Conservation (phyloP, 192 early-diverging fungal genomes). For the Coemansia sp. region DNA sequence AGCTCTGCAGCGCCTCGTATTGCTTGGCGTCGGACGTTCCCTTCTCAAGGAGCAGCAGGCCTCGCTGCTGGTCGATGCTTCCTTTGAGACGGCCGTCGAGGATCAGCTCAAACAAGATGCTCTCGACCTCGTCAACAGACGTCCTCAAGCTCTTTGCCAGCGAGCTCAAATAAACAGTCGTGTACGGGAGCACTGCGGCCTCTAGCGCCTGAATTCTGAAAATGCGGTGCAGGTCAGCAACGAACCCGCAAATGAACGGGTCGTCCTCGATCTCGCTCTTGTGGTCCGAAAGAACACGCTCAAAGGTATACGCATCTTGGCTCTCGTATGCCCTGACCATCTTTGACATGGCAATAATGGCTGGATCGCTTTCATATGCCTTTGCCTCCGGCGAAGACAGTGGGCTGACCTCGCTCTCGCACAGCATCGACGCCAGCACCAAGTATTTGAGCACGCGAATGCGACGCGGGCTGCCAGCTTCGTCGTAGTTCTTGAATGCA, state of each 20-base stretch:
- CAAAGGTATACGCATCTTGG: constrained; percentile 85
- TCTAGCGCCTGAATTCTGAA: constrained; percentile 91
- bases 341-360: constrained; percentile 92
- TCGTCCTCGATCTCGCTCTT: constrained; percentile 80
- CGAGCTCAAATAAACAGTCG: constrained; percentile 81
- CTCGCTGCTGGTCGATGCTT: constrained; percentile 87
- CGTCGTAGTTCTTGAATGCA: constrained; percentile 97
- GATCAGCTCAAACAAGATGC: constrained; percentile 83
- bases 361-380: constrained; percentile 90
- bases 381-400: constrained; percentile 98
- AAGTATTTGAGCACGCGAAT: constrained; percentile 94
- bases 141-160: constrained; percentile 84
- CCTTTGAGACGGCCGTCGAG: constrained; percentile 84
- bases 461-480: constrained; percentile 90
- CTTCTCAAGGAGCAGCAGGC: constrained; percentile 26
- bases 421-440: constrained; percentile 95
- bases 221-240: constrained; percentile 89
- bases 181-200: constrained; percentile 86
- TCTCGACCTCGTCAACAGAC: constrained; percentile 74
- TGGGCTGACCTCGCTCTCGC: constrained; percentile 92
- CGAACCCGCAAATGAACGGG: constrained; percentile 84
- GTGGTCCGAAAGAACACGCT: constrained; percentile 76
- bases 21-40: constrained; percentile 36
- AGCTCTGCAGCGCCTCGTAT: constrained; percentile 36
- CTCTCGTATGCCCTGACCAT: constrained; percentile 89